Evolutionary conservation across 495 filamentous ascomycete genomes (phyloP), one percentile per base, ranked within the genome.

Genomic region (Talaromyces trachyspermus): DNA sequence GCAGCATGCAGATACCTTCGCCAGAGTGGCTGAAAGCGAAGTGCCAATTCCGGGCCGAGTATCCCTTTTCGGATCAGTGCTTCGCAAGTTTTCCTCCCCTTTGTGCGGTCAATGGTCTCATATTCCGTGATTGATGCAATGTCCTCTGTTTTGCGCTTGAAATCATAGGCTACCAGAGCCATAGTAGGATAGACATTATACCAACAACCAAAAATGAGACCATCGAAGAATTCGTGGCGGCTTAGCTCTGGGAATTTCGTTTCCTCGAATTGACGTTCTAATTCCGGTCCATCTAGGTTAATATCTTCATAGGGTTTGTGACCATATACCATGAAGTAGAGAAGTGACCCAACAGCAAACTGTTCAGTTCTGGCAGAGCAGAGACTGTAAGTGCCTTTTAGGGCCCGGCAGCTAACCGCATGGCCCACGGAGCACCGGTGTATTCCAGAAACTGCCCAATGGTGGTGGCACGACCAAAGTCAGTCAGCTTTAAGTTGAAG

Each of bases 311-410:
- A 61, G 40, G 56, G 58, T 49, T 63, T 51, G 55, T 57, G 49
- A 22, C 58, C 55, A 49, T 63, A 61, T 46, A 58, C 49, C 50
- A 63, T 59, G 25, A 53, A 55, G 51, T 63, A 63, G 45, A 56
- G 49, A 48, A 58, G 47, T 43, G 55, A 51, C 27, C 58, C 58
- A 43, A 63, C 50, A 5, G 60, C 55, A 52, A 61, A 59, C 33
- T 61, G 58, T 51, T 61, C 58, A 32, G 58, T 61, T 51, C 52
- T 55, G n/a, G 55, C 49, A 26, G 46, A 55, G 44, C 52, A 58
- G 29, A 58, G 53, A 17, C 53, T 52, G 33, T 53, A 55, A 38
- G 49, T 53, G 29, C 49, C 52, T 49, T 55, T 53, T 38, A 53
- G 55, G 49, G 52, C 39, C 52, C 52, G 49, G 46, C 52, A 46